phyloP scores from a whole-genome alignment of 495 filamentous ascomycete genomes.

The Rhizodiscina lignyota region DNA sequence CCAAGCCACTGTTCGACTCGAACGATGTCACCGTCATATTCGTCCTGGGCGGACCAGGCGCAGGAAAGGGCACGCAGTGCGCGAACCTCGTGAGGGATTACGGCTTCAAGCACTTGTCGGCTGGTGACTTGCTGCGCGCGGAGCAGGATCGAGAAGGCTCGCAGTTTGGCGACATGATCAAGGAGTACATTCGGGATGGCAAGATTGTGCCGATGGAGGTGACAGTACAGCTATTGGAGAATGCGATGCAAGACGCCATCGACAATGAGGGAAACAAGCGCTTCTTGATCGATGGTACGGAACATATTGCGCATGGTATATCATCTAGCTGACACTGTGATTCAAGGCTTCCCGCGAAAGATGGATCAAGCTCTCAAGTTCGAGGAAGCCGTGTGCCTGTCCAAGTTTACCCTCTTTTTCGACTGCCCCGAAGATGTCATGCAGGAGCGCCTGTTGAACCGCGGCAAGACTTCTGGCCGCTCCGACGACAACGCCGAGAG shows the following conservation, averaged over 20 bases:
- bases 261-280: conserved; percentile 28
- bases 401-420: conserved; percentile 73
- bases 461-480: conserved; percentile 81
- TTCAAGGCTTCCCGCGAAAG: conserved; percentile 72
- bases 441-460: conserved; percentile 63
- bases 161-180: conserved; percentile 82
- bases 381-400: conserved; percentile 72
- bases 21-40: conserved; percentile 72
- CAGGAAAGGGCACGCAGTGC: conserved; percentile 79
- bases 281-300: conserved; percentile 67
- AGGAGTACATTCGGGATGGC: conserved; percentile 76
- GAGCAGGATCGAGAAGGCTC: conserved; percentile 76
- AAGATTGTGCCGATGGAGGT: conserved; percentile 97
- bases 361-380: conserved; percentile 93
- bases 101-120: conserved; percentile 80
- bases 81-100: conserved; percentile 76
- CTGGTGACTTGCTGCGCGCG: conserved; percentile 83
- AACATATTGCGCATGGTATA: background rate
- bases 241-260: conserved; percentile 63
- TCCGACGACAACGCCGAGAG: conserved; percentile 88
- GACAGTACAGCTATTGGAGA: conserved; percentile 82
- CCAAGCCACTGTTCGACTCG: conserved; percentile 63
- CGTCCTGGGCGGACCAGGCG: conserved; percentile 64
- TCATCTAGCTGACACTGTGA: background rate
- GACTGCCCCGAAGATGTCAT: conserved; percentile 82